A percentile compares a stretch with the other conserved stretches of the same genome.
These are phyloP conservation scores for Didymellaceae sp. DNA, from an alignment of 2,329 filamentous ascomycete species.

Conservation along the genomic window DNA sequence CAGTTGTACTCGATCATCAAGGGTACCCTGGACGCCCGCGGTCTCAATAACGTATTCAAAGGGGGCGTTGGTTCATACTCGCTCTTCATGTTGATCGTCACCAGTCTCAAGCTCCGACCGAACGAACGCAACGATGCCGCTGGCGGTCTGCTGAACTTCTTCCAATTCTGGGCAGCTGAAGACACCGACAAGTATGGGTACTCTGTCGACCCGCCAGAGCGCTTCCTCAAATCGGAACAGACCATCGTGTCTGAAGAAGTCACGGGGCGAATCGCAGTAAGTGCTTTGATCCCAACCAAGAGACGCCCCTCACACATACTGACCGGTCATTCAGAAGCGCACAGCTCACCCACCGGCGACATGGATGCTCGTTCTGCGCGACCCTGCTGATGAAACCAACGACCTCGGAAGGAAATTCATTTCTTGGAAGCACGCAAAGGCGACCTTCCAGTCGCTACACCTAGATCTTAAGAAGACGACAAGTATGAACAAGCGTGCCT, in stretches of 20 bases:
- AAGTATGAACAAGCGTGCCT: slow-evolving; percentile 28
- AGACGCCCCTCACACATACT: neutral
- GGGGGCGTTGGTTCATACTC: slow-evolving; percentile 63
- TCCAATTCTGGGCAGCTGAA: slow-evolving; percentile 60
- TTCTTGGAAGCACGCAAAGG: slow-evolving; percentile 58
- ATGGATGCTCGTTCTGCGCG: slow-evolving; percentile 61
- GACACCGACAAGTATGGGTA: slow-evolving; percentile 55
- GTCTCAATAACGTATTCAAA: slow-evolving; percentile 55
- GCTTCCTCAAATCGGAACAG: slow-evolving; percentile 50
- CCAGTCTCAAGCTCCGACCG: slow-evolving; percentile 57
- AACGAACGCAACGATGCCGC: slow-evolving; percentile 45
- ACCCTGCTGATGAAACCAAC: slow-evolving; percentile 64
- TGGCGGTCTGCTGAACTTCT: slow-evolving; percentile 55
- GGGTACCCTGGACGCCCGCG: slow-evolving; percentile 58
- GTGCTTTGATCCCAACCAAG: neutral
- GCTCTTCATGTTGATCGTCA: slow-evolving; percentile 64
- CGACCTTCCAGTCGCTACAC: too few relatives aligned
- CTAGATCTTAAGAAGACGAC: too few relatives aligned
- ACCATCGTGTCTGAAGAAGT: slow-evolving; percentile 25
- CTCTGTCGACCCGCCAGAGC: slow-evolving; percentile 55
- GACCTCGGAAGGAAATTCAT: slow-evolving; percentile 61
- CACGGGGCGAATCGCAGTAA: slow-evolving; percentile 28
- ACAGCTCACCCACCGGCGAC: slow-evolving; percentile 23
- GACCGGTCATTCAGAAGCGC: slow-evolving; percentile 22
- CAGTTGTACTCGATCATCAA: slow-evolving; percentile 59